Percentiles rank a stretch among this genome's conserved stretches.
Evolutionary conservation across 306 rosid species (phyloP).

Genomic region (Inga laurina): DNA sequence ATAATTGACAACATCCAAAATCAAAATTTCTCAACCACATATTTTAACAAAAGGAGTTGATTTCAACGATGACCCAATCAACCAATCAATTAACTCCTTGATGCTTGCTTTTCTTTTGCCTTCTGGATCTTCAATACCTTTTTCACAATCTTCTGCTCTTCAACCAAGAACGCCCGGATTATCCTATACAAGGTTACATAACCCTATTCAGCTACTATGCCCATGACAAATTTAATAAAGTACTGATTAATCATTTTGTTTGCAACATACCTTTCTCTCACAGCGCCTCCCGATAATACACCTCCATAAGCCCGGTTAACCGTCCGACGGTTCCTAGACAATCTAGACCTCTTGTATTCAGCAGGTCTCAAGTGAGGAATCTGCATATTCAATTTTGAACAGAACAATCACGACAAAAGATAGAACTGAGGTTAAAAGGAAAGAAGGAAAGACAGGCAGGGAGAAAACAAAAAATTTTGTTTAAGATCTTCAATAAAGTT

Average conservation of each 20-base stretch:
- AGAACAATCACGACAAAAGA: neutral
- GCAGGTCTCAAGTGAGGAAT: constrained; percentile 91
- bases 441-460: neutral
- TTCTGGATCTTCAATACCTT: constrained; percentile 95
- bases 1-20: constrained; percentile 40
- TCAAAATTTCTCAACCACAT: constrained; percentile 58
- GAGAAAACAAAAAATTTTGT: neutral
- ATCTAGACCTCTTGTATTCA: constrained; percentile 81
- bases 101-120: constrained; percentile 75
- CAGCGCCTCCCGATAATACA: constrained; percentile 83
- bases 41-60: constrained; percentile 23
- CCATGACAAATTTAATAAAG: neutral
- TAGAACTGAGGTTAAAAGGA: neutral
- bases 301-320: constrained; percentile 88
- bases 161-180: constrained; percentile 84
- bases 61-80: neutral
- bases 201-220: neutral
- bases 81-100: constrained; percentile 44
- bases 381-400: constrained; percentile 36
- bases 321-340: constrained; percentile 77
- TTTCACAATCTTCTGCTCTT: constrained; percentile 91
- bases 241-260: neutral
- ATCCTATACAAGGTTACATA: constrained; percentile 45
- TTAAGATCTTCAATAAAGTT: neutral
- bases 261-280: constrained; percentile 66